These are phyloP conservation scores for Diaporthe batatas DNA, from an alignment of 2,329 filamentous ascomycete species.

Conservation along the genomic window DNA sequence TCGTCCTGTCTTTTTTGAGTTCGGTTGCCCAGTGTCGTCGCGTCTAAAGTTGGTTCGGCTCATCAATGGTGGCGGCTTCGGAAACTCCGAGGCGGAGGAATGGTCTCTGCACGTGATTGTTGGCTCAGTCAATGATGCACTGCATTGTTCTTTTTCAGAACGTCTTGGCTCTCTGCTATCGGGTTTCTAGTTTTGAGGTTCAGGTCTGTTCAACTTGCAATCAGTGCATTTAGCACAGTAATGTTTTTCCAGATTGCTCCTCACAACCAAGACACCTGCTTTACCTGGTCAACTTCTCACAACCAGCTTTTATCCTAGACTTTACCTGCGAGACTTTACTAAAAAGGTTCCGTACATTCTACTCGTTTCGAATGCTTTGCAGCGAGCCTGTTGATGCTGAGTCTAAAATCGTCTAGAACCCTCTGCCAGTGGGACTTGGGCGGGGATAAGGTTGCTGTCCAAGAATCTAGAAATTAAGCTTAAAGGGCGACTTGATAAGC, in stretches of 20 bases:
- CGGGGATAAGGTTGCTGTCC: too few species aligned
- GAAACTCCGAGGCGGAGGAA: background rate
- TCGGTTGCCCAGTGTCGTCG: background rate
- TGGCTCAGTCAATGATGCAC: background rate
- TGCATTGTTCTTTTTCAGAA: too few species aligned
- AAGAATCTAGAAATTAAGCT: conserved; percentile 12
- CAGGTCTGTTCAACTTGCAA: background rate
- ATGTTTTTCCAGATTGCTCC: too few species aligned
- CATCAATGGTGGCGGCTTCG: background rate
- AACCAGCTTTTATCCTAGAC: too few species aligned
- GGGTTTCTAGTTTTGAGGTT: background rate
- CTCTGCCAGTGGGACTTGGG: too few species aligned
- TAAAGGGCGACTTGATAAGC: background rate
- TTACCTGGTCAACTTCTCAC: too few species aligned
- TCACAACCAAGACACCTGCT: too few species aligned
- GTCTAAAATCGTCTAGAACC: background rate
- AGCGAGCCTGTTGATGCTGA: background rate
- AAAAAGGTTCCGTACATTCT: background rate
- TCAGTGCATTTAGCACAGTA: too few species aligned
- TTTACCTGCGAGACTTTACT: background rate
- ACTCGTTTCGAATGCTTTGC: background rate
- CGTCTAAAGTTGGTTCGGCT: background rate
- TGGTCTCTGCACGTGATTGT: background rate
- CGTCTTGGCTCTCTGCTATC: background rate
- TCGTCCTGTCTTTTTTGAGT: conserved; percentile 6